Percentiles rank a stretch among this genome's conserved stretches.
These are phyloP conservation scores for Austropuccinia psidii DNA, from an alignment of 1,284 basidiomycete genomes.

Conservation along the genomic window DNA sequence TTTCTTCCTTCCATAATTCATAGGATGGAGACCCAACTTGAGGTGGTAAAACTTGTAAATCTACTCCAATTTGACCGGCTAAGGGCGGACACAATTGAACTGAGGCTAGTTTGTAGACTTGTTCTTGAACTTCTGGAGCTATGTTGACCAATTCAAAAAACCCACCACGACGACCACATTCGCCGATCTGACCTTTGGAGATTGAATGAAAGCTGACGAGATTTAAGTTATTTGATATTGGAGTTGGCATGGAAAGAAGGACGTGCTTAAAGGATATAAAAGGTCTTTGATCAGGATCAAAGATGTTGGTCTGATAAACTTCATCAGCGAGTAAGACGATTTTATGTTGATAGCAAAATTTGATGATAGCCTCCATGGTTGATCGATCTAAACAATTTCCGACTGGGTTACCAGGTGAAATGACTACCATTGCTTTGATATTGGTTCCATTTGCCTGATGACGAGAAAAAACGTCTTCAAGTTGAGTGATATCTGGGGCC, in stretches of 20 bases:
- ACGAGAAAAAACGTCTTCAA: constrained; percentile 62
- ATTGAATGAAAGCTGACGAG: constrained; percentile 92
- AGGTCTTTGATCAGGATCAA: constrained; percentile 58
- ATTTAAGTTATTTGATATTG: constrained; percentile 49
- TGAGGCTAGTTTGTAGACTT: constrained; percentile 90
- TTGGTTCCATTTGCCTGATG: constrained; percentile 60
- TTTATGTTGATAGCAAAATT: constrained; percentile 72
- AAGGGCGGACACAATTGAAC: constrained; percentile 82
- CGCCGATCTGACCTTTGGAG: constrained; percentile 85
- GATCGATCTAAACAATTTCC: constrained; percentile 66
- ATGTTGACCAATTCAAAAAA: constrained; percentile 88
- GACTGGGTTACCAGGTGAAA: constrained; percentile 95
- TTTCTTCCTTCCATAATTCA: constrained; percentile 69
- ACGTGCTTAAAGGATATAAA: constrained; percentile 90
- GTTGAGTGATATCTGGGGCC: constrained; percentile 65
- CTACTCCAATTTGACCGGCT: constrained; percentile 80
- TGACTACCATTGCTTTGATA: constrained; percentile 78
- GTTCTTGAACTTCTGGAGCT: constrained; percentile 62
- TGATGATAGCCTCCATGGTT: constrained; percentile 66
- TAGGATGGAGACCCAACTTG: constrained; percentile 66
- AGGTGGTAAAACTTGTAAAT: constrained; percentile 80
- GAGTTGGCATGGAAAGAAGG: constrained; percentile 53
- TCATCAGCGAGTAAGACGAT: constrained; percentile 88
- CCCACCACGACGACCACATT: constrained; percentile 85
- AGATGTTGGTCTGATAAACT: constrained; percentile 89